Percentiles rank a stretch among this genome's conserved stretches.
phyloP scores from a whole-genome alignment of 306 rosid genomes.

The Quercus berberidifolia region DNA sequence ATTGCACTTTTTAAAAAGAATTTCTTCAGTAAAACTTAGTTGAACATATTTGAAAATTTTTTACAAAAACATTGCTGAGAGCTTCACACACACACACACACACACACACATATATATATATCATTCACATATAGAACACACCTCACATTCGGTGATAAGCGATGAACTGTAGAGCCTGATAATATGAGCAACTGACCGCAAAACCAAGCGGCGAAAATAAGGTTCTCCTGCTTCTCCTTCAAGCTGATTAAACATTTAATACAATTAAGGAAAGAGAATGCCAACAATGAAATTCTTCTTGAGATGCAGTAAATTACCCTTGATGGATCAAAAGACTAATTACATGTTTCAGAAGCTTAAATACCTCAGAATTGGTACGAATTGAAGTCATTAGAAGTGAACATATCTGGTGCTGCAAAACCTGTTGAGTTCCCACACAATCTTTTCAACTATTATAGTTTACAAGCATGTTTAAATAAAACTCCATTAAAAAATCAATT shows the following conservation, averaged over 20 bases:
- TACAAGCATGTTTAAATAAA: constrained; percentile 18
- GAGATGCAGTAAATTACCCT: constrained; percentile 15
- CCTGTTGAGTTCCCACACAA: constrained; percentile 47
- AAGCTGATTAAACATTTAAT: constrained; percentile 46
- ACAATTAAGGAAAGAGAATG: constrained; percentile 11
- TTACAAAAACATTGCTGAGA: background rate
- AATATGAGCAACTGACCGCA: constrained; percentile 99
- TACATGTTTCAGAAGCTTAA: constrained; percentile 26
- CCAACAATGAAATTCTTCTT: constrained; percentile 12
- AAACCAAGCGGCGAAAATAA: constrained; percentile 83
- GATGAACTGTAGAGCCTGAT: constrained; percentile 95
- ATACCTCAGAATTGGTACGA: constrained; percentile 90
- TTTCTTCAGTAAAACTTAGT: background rate
- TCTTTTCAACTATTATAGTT: constrained; percentile 17
- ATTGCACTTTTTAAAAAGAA: background rate
- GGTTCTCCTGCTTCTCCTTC: constrained; percentile 99
- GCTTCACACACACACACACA: background rate
- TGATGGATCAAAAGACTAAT: constrained; percentile 2
- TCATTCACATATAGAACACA: constrained; percentile 38
- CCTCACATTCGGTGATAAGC: constrained; percentile 94
- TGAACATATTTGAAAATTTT: background rate
- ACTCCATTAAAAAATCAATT: constrained; percentile 11
- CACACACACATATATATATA: background rate
- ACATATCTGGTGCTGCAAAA: constrained; percentile 75
- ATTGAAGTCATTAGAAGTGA: constrained; percentile 93